Evolutionary conservation across 768 basidiomycete species (phyloP).

Genomic region (Macrolepiota albuminosa): DNA sequence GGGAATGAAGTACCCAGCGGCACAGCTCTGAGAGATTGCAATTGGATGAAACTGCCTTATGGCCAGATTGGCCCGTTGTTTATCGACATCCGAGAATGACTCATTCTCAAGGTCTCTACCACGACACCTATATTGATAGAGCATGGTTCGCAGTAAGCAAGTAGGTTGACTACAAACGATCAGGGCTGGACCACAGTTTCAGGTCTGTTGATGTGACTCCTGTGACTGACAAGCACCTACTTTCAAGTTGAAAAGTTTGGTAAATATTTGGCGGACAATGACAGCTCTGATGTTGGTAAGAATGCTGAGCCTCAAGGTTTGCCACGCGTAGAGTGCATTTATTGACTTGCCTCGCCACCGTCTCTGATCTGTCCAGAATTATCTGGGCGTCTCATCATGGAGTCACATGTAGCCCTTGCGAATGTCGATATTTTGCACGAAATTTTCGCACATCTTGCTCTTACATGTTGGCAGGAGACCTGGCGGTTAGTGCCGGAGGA

Average conservation of each 20-base stretch:
- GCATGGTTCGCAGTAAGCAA: background rate
- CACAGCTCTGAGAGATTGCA: background rate
- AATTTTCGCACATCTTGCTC: slow-evolving; percentile 6
- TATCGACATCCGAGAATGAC: background rate
- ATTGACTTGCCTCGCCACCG: background rate
- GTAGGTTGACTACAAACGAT: too few species aligned
- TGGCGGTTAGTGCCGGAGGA: background rate
- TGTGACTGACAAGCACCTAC: too few species aligned
- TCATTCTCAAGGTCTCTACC: background rate
- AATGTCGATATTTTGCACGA: slow-evolving; percentile 7
- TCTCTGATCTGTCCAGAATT: background rate
- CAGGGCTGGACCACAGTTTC: too few species aligned
- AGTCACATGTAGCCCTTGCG: background rate
- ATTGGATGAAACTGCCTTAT: background rate
- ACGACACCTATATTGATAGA: background rate
- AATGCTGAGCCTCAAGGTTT: background rate
- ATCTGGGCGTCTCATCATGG: background rate
- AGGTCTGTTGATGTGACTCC: too few species aligned
- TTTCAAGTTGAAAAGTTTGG: too few species aligned
- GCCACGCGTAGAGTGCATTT: background rate
- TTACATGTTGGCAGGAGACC: background rate
- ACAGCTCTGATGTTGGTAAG: background rate
- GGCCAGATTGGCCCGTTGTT: background rate
- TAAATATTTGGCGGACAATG: too few species aligned
- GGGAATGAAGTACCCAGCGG: background rate